phyloP scores from a whole-genome alignment of 2,329 filamentous ascomycete species.

The Xylaria sp. region DNA sequence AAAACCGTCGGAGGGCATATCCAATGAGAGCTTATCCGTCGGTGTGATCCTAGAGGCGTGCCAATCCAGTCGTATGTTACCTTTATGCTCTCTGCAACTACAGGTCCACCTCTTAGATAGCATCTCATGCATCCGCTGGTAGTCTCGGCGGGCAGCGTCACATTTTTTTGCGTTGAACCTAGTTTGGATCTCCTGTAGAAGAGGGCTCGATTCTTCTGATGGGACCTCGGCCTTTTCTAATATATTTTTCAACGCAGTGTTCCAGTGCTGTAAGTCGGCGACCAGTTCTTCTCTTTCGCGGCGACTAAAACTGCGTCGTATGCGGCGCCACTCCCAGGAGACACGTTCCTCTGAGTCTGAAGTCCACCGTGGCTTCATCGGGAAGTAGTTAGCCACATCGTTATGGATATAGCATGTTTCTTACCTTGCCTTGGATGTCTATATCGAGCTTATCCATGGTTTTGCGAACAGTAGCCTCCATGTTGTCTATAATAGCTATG shows the following conservation, averaged over 20 bases:
- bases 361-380: constrained; percentile 1
- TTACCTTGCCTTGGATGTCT: constrained; percentile 9
- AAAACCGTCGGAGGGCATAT: background rate
- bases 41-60: background rate
- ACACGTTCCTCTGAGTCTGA: background rate
- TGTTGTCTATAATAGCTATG: background rate
- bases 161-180: background rate
- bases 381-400: background rate
- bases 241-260: constrained; percentile 1
- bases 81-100: background rate
- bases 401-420: background rate
- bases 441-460: constrained; percentile 2
- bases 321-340: constrained; percentile 2
- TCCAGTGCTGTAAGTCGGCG: background rate
- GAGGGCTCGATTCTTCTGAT: background rate
- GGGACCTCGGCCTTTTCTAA: constrained; percentile 2
- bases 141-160: background rate
- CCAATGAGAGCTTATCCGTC: background rate
- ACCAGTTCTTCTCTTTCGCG: background rate
- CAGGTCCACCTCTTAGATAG: background rate
- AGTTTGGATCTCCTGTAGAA: background rate
- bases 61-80: constrained; percentile 7
- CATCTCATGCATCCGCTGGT: background rate
- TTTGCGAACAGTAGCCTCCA: background rate
- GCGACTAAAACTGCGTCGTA: constrained; percentile 1